Evolutionary conservation across 805 yeast genomes (phyloP).

Genomic region (Wickerhamomyces pijperi): DNA sequence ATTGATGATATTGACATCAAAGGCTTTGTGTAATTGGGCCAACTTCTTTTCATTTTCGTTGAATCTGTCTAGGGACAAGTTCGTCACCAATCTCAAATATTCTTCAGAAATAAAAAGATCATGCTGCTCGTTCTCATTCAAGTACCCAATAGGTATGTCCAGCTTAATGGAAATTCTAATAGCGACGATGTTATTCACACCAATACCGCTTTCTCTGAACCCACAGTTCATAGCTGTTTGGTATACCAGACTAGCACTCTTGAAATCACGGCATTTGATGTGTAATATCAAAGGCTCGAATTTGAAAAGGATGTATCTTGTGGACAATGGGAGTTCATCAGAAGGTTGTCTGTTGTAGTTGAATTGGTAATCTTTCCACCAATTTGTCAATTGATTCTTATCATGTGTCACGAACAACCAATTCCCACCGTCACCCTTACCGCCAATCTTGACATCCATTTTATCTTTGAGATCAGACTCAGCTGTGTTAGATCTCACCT

Average conservation of each 20-base stretch:
- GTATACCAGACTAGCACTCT: conserved; percentile 49
- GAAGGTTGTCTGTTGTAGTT: conserved; percentile 8
- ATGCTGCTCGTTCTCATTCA: conserved; percentile 17
- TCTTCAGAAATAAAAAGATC: conserved; percentile 35
- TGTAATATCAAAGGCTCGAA: conserved; percentile 82
- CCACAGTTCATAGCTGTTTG: conserved; percentile 76
- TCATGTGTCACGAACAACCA: conserved; percentile 81
- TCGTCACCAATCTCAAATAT: conserved; percentile 42
- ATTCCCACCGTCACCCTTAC: conserved; percentile 80
- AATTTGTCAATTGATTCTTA: conserved; percentile 30
- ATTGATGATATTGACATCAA: conserved; percentile 22
- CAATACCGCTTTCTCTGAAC: conserved; percentile 80
- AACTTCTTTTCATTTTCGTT: conserved; percentile 52
- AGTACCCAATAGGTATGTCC: conserved; percentile 67
- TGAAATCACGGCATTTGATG: conserved; percentile 59
- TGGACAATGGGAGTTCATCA: conserved; percentile 9
- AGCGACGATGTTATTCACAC: conserved; percentile 68
- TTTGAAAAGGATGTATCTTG: conserved; percentile 58
- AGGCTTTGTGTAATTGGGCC: conserved; percentile 31
- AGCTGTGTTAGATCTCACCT: conserved; percentile 19
- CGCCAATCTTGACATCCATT: conserved; percentile 39
- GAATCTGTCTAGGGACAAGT: conserved; percentile 51
- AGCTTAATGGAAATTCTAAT: conserved; percentile 62
- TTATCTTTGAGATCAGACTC: conserved; percentile 2
- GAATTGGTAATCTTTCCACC: conserved; percentile 28